phyloP scores from a whole-genome alignment of 257 asterid genomes.

The Plantago elongata region DNA sequence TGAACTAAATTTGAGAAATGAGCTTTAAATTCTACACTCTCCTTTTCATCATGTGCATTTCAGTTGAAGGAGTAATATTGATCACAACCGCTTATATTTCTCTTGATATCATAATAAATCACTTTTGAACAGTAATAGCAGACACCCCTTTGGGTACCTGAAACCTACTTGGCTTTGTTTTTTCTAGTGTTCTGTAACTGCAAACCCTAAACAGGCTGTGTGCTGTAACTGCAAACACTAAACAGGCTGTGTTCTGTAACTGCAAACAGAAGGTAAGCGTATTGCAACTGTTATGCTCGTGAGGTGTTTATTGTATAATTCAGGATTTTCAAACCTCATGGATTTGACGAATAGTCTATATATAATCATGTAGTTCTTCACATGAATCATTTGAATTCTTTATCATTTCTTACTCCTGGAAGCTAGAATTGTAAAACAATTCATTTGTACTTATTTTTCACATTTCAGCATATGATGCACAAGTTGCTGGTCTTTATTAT shows the following conservation, averaged over 20 bases:
- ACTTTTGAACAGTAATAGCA: not conserved
- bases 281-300: not conserved
- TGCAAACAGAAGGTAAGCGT: too few relatives aligned
- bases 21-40: not conserved
- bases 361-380: conserved; percentile 4
- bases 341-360: not conserved
- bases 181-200: not conserved
- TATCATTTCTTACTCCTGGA: conserved; percentile 2
- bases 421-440: conserved; percentile 9
- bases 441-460: conserved; percentile 16
- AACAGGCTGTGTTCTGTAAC: too few relatives aligned
- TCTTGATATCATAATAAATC: conserved; percentile 3
- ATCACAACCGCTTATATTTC: not conserved
- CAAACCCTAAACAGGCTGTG: too few relatives aligned
- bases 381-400: conserved; percentile 15
- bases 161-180: not conserved
- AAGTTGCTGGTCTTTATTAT: conserved; percentile 96
- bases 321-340: not conserved
- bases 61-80: not conserved
- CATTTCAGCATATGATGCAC: conserved; percentile 87
- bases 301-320: not conserved
- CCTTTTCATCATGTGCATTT: not conserved
- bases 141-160: not conserved
- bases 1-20: conserved; percentile 17
- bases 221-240: too few relatives aligned